Evolutionary conservation across 306 rosid species (phyloP).

Genomic region (Prunus davidiana): DNA sequence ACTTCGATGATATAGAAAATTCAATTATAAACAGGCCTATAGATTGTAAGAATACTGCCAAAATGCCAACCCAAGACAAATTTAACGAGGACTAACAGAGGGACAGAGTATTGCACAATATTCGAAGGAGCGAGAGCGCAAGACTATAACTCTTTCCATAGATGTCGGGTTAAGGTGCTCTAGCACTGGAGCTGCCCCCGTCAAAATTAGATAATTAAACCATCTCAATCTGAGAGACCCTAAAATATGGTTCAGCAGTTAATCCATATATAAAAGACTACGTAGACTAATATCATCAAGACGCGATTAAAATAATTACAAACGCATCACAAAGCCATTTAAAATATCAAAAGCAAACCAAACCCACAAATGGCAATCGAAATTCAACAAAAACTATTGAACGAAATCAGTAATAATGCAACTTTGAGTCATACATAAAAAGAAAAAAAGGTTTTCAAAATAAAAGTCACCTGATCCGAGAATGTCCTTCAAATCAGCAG

Average conservation of each 20-base stretch:
- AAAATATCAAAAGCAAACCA: not conserved
- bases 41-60: not conserved
- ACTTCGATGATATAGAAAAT: not conserved
- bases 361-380: not conserved
- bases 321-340: not conserved
- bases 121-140: not conserved
- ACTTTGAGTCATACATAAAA: not conserved
- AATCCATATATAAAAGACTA: not conserved
- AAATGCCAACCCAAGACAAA: not conserved
- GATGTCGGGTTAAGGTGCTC: not conserved
- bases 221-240: not conserved
- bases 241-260: not conserved
- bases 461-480: conserved; percentile 46
- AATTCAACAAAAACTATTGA: not conserved
- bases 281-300: not conserved
- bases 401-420: not conserved
- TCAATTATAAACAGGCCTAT: too few relatives aligned
- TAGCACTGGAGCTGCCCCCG: not conserved
- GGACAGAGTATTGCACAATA: not conserved
- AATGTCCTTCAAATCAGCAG: conserved; percentile 51
- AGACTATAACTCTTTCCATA: not conserved
- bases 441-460: not conserved
- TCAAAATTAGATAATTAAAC: not conserved
- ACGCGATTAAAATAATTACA: not conserved
- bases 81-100: not conserved